A percentile compares a stretch with the other conserved stretches of the same genome.
phyloP scores from a whole-genome alignment of 2,329 filamentous ascomycete genomes.

The Coniella lustricola region DNA sequence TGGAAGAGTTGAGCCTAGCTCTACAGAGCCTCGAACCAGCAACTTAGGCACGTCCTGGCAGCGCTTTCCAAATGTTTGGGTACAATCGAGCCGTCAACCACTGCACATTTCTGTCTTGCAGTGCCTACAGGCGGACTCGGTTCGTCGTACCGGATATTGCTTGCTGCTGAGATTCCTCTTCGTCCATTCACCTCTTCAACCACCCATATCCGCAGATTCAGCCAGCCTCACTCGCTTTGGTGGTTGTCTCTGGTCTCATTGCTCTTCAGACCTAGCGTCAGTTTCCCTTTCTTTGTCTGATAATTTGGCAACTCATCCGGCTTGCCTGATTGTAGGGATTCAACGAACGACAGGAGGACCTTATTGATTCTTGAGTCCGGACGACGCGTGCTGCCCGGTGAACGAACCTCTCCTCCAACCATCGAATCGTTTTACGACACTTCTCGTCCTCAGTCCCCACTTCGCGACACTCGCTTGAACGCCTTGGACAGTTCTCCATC shows the following conservation, averaged over 20 bases:
- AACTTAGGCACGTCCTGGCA: too few species aligned
- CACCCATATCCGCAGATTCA: slow-evolving; percentile 7
- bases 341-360: background rate
- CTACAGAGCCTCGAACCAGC: too few species aligned
- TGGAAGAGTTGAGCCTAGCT: too few species aligned
- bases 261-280: slow-evolving; percentile 19
- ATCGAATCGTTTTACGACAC: background rate
- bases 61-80: too few species aligned
- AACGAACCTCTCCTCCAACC: background rate
- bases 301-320: background rate
- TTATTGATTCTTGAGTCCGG: too few species aligned
- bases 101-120: too few species aligned
- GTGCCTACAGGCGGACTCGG: background rate
- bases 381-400: too few species aligned
- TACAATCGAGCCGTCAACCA: too few species aligned
- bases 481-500: background rate
- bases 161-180: background rate
- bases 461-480: background rate
- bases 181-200: background rate
- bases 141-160: background rate
- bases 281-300: slow-evolving; percentile 16
- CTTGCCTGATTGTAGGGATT: slow-evolving; percentile 3
- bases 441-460: slow-evolving; percentile 15
- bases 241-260: slow-evolving; percentile 36
- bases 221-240: slow-evolving; percentile 55